Conservation (phyloP, 192 early-diverging fungal species). For the Umbelopsis isabellina region DNA sequence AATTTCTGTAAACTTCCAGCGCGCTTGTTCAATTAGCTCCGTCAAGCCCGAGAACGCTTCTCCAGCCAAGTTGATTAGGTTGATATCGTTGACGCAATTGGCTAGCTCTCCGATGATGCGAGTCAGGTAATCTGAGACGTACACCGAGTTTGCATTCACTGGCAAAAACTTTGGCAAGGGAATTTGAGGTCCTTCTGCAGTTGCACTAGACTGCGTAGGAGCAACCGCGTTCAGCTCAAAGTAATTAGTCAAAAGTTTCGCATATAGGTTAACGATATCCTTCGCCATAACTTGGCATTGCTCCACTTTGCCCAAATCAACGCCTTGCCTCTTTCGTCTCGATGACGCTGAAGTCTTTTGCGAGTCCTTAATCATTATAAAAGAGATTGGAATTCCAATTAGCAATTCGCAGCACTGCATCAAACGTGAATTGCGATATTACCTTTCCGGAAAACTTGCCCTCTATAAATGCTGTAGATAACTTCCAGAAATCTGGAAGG, state of each 20-base stretch:
- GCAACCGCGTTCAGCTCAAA: conserved; percentile 40
- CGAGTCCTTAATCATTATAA: not conserved
- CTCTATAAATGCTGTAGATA: conserved; percentile 86
- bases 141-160: conserved; percentile 61
- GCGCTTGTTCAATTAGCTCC: conserved; percentile 72
- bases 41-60: conserved; percentile 71
- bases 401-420: not conserved
- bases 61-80: conserved; percentile 70
- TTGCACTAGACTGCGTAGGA: not conserved
- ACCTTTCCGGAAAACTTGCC: conserved; percentile 71
- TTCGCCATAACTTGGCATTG: conserved; percentile 68
- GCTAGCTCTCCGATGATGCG: conserved; percentile 75
- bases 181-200: not conserved
- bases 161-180: conserved; percentile 34
- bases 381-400: not conserved
- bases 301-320: conserved; percentile 65
- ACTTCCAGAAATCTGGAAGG: conserved; percentile 92
- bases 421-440: not conserved
- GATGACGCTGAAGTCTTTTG: conserved; percentile 16
- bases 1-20: conserved; percentile 71
- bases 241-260: conserved; percentile 55
- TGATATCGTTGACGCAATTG: conserved; percentile 79
- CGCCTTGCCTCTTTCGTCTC: conserved; percentile 41
- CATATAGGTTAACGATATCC: conserved; percentile 65
- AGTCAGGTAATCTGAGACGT: conserved; percentile 76